Evolutionary conservation across 805 yeast species (phyloP), one percentile per base, ranked within the genome.

Genomic region (Cyberlindnera lachancei): DNA sequence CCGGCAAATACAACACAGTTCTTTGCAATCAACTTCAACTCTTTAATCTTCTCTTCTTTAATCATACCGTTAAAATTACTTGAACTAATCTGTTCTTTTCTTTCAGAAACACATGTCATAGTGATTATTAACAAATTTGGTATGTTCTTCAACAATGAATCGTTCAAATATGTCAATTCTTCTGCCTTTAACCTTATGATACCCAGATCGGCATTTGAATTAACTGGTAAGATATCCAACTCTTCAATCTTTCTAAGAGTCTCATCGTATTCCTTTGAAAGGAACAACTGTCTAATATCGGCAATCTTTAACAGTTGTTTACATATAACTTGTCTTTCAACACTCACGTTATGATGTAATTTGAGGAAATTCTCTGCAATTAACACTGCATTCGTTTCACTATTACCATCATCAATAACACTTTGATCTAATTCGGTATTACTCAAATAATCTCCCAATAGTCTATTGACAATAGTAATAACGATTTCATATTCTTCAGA

Each of bases 1-100:
- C 96, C 97, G 6, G 96, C 95, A 55, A 81, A 90, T 4, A 88
- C 75, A 87, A 88, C 86, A 56, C 95, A 82, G 56, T 86, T 86
- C 55, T 76, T 80, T 3, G 95, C 86, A 41, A 80, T 66, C 40
- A 68, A 69, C 31, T 66, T 65, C 49, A 85, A 60, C 25, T 73
- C 70, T 4, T 56, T 63, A 15, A 70, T 57, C 51, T 78, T 81
- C 35, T 70, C 73, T 25, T 65, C 69, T 37, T 70, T 71, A 10
- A 70, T 63, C 3, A 63, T 48, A 25, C 63, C 67, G 35, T 70
- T 70, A 11, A 68, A 63, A 4, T 62, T 53, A 35, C 66, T 59
- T 11, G 52, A 46, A 17, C 44, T 46, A 14, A 57, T 37, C 27
- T 59, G 64, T 41, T 64, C 61, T 34, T 72, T 66, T 36, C 79